Evolutionary conservation across 2,329 filamentous ascomycete species (phyloP).

Genomic region (Scedosporium dehoogii): DNA sequence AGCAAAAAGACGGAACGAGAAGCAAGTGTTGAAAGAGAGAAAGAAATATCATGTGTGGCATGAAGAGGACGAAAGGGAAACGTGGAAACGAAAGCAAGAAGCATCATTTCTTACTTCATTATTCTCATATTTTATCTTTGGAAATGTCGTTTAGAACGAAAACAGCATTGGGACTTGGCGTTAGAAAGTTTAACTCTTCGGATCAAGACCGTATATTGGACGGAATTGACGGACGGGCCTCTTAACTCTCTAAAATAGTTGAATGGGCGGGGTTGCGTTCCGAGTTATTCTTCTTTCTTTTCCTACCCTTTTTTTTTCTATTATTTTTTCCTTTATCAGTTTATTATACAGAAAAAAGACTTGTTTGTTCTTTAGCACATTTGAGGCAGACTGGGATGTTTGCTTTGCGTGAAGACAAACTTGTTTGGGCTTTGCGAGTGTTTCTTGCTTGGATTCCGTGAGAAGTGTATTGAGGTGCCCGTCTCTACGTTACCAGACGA

Average conservation of each 20-base stretch:
- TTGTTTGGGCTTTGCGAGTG: too few species aligned
- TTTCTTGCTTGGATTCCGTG: too few species aligned
- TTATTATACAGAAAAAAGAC: too few species aligned
- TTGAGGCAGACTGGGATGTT: too few species aligned
- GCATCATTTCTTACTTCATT: neutral
- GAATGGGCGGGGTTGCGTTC: conserved; percentile 2
- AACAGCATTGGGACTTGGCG: neutral
- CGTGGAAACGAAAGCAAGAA: neutral
- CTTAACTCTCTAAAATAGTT: neutral
- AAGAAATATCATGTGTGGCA: neutral
- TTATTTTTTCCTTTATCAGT: conserved; percentile 12
- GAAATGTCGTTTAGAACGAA: neutral
- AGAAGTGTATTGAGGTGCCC: too few species aligned
- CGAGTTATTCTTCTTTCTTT: conserved; percentile 20
- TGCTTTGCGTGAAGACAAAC: too few species aligned
- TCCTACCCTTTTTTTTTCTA: conserved; percentile 5
- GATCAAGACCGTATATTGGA: neutral
- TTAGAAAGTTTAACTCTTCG: neutral
- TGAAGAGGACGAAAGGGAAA: neutral
- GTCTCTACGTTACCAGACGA: too few species aligned
- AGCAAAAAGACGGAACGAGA: neutral
- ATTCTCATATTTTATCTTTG: conserved; percentile 1
- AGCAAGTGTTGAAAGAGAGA: neutral
- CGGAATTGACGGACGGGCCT: neutral
- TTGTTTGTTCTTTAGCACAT: too few species aligned